Evolutionary conservation across 257 asterid species (phyloP), one percentile per base, ranked within the genome.

Genomic region (Perilla frutescens): DNA sequence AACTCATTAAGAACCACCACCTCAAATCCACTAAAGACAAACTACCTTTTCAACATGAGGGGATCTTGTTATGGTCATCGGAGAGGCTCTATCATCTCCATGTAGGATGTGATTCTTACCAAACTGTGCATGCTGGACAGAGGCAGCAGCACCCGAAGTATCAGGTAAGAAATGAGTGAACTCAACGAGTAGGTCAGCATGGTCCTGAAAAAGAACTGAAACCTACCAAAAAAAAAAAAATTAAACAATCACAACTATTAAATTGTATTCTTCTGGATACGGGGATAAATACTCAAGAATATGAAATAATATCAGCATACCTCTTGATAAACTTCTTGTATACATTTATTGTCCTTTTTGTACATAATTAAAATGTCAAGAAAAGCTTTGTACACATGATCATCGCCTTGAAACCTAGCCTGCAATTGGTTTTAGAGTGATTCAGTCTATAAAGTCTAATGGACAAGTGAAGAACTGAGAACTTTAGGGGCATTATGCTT

Each of bases 81-180:
- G 87, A 63, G 93, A 76, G 70, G 81, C 80, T 78, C 79, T 89
- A 77, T 81, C 95, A 73, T 88, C 90, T 73, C 87, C 87, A 9
- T 56, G 79, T 47, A 67, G 62, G 67, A 68, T 72, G 78, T 79
- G 80, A 69, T 85, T 85, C 81, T 87, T 81, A 71, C 83, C 84
- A 81, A 76, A 74, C 70, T 76, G 91, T 53, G 82, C 77, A 80
- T 48, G 48, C 80, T 77, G 88, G 70, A 71, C 54, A 66, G 90
- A 78, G 59, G 85, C 90, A 65, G 85, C 90, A 65, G 88, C 79
- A 34, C 93, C 92, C 32, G 90, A 78, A 60, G 87, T 71, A 81
- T 89, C 90, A 58, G 98, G 99, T 74, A 96, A 81, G 82, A 96
- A 92, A 81, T 88, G 97, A 74, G 90, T 81, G 85, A 96, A 96